These are phyloP conservation scores for Rhodotorula glutinis DNA, from an alignment of 1,284 basidiomycete species.

Conservation along the genomic window DNA sequence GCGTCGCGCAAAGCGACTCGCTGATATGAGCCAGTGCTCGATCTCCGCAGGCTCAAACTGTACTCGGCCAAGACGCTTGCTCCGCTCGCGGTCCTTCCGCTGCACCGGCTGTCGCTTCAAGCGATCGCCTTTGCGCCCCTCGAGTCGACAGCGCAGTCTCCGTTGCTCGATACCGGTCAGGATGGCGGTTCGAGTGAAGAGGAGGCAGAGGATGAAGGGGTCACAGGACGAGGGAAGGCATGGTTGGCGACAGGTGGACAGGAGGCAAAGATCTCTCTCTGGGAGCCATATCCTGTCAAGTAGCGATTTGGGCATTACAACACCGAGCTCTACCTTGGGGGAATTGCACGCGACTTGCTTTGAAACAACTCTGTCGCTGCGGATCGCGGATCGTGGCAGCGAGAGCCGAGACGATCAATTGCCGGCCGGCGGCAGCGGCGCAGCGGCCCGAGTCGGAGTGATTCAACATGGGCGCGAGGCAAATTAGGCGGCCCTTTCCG, in stretches of 20 bases:
- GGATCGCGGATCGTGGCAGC: too few species aligned
- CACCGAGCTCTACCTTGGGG: too few species aligned
- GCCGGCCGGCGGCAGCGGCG: too few species aligned
- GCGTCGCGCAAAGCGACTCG: too few species aligned
- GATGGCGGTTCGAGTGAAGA: not conserved
- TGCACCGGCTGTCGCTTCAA: conserved; percentile 41
- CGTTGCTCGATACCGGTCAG: not conserved
- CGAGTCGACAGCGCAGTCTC: not conserved
- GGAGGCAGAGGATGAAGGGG: not conserved
- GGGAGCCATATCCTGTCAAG: conserved; percentile 37
- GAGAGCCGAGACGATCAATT: too few species aligned
- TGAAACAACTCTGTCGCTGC: too few species aligned
- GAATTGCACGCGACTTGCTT: too few species aligned
- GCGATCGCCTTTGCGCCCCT: conserved; percentile 36
- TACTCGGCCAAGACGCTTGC: conserved; percentile 36
- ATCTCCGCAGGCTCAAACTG: conserved; percentile 31
- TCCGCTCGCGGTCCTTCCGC: conserved; percentile 41
- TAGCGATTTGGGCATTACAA: too few species aligned
- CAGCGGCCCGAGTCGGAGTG: too few species aligned
- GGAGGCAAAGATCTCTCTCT: conserved; percentile 41
- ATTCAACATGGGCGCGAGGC: too few species aligned
- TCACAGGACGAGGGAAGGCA: not conserved
- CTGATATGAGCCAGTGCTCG: too few species aligned
- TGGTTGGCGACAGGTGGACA: conserved; percentile 42
- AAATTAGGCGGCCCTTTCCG: too few species aligned